Evolutionary conservation across 148 eudicot genomes (phyloP).

Genomic region (Rheum nobile): DNA sequence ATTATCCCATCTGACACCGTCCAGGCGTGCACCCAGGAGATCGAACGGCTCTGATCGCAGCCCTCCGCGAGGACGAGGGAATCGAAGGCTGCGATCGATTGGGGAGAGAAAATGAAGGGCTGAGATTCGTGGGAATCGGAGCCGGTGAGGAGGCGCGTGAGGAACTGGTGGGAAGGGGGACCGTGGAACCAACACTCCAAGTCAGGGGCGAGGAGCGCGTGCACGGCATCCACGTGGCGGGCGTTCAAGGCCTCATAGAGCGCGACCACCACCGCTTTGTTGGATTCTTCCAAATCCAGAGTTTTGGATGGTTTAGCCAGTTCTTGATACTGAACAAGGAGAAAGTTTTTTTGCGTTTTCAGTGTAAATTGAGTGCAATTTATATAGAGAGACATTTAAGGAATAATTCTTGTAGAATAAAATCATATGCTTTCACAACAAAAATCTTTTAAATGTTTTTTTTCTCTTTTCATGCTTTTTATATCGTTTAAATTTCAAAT

Average conservation of each 20-base stretch:
- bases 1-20: constrained; percentile 49
- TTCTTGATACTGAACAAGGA: background rate
- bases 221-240: constrained; percentile 42
- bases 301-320: constrained; percentile 8
- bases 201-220: constrained; percentile 36
- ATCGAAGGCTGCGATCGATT: constrained; percentile 26
- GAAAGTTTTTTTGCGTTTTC: no score
- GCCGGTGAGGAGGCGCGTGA: constrained; percentile 48
- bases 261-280: constrained; percentile 30
- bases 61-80: constrained; percentile 36
- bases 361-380: no score
- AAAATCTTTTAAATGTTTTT: no score
- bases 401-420: background rate
- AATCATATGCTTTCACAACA: no score
- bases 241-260: constrained; percentile 52
- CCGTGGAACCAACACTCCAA: constrained; percentile 90
- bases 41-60: constrained; percentile 21
- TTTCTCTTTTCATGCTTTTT: no score
- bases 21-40: constrained; percentile 48
- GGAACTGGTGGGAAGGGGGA: constrained; percentile 50
- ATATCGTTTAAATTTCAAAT: no score
- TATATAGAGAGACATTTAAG: background rate
- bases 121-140: constrained; percentile 13
- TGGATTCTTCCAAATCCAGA: constrained; percentile 5
- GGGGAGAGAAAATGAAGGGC: constrained; percentile 23